A percentile compares a stretch with the other conserved stretches of the same genome.
These are phyloP conservation scores for Hyphodiscus hymeniophilus DNA, from an alignment of 495 filamentous ascomycete genomes.

Conservation along the genomic window DNA sequence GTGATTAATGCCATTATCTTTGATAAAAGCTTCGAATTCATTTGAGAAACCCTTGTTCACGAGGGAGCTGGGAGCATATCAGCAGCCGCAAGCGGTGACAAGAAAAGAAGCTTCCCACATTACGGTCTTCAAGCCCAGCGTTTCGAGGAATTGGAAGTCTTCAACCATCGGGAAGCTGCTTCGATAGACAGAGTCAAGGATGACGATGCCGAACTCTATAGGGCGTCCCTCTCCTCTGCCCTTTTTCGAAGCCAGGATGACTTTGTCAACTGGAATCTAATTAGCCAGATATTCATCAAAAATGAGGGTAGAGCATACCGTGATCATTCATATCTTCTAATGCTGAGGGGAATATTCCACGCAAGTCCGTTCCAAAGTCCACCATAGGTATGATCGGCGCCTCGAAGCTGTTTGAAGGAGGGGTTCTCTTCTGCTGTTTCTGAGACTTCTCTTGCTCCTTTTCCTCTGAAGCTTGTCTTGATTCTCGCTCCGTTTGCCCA, in stretches of 20 bases:
- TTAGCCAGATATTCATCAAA: background rate
- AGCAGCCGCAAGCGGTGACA: slow-evolving; percentile 2
- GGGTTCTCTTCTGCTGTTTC: background rate
- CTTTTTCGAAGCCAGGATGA: slow-evolving; percentile 5
- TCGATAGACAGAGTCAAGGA: slow-evolving; percentile 58
- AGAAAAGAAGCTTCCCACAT: slow-evolving; percentile 42
- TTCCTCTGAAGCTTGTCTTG: slow-evolving; percentile 6
- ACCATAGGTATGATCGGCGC: slow-evolving; percentile 1
- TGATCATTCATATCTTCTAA: slow-evolving; percentile 13
- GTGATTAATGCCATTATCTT: slow-evolving; percentile 54
- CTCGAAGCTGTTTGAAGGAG: background rate
- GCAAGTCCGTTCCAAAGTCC: slow-evolving; percentile 11
- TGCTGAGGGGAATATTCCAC: slow-evolving; percentile 6
- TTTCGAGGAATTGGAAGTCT: slow-evolving; percentile 56
- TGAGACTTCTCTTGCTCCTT: slow-evolving; percentile 1
- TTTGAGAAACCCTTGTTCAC: slow-evolving; percentile 57
- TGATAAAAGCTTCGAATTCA: slow-evolving; percentile 52
- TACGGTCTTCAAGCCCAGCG: slow-evolving; percentile 62
- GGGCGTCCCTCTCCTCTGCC: slow-evolving; percentile 32
- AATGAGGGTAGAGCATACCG: slow-evolving; percentile 10
- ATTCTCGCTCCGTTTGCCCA: background rate
- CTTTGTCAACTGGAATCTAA: slow-evolving; percentile 31
- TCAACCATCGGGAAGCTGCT: slow-evolving; percentile 60
- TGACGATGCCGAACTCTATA: slow-evolving; percentile 58
- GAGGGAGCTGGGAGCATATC: slow-evolving; percentile 52